phyloP scores from a whole-genome alignment of 768 basidiomycete species.

The Mycena olivaceomarginata region DNA sequence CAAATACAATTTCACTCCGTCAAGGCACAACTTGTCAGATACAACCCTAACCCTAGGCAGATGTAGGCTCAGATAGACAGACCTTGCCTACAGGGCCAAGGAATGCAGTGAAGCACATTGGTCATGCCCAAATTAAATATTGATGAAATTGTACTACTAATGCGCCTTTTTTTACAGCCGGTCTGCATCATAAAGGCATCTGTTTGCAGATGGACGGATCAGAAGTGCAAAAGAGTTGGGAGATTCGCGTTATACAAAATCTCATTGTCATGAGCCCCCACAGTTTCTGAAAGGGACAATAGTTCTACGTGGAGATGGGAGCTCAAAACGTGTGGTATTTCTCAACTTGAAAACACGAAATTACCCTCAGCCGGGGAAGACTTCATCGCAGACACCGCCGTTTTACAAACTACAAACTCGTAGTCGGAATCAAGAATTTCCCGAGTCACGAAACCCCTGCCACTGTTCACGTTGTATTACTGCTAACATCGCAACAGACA shows the following conservation, averaged over 20 bases:
- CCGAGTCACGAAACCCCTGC: constrained; percentile 24
- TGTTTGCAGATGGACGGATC: constrained; percentile 1
- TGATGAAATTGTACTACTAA: too few species aligned
- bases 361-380: constrained; percentile 6
- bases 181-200: too few species aligned
- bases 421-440: constrained; percentile 25
- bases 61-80: too few species aligned
- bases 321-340: not conserved
- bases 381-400: constrained; percentile 24
- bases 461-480: constrained; percentile 29
- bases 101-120: too few species aligned
- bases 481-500: constrained; percentile 30
- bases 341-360: not conserved
- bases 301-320: not conserved
- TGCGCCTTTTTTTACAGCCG: too few species aligned
- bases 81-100: too few species aligned
- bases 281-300: not conserved
- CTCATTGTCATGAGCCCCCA: not conserved
- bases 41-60: too few species aligned
- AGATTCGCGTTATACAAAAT: not conserved
- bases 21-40: too few species aligned
- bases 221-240: not conserved
- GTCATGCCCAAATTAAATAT: too few species aligned
- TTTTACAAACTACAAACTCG: constrained; percentile 18
- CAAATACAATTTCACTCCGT: too few species aligned